Percentiles rank a stretch among this genome's conserved stretches.
Conservation (phyloP, 83 land plant genomes). For the Thuja plicata region DNA sequence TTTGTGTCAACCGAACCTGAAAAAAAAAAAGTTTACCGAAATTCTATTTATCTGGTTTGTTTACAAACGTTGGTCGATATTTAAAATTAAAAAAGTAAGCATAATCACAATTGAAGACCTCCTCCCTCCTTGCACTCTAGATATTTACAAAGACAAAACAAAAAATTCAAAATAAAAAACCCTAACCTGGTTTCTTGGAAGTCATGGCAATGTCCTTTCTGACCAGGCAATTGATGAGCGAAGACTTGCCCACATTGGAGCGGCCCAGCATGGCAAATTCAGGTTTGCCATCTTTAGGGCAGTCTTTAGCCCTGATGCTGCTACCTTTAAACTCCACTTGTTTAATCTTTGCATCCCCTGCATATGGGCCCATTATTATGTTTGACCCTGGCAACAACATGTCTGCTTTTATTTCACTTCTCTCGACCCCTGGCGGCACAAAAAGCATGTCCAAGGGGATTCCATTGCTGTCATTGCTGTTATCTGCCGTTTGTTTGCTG, state of each 20-base stretch:
- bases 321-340: conserved; percentile 87
- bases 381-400: conserved; percentile 84
- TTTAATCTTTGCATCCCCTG: conserved; percentile 68
- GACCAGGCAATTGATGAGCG: conserved; percentile 82
- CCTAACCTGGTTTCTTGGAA: conserved; percentile 93
- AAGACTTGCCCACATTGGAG: conserved; percentile 96
- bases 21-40: no score
- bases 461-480: not conserved
- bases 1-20: no score
- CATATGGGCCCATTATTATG: conserved; percentile 77
- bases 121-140: no score
- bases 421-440: conserved; percentile 70
- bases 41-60: no score
- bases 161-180: not conserved
- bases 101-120: not conserved
- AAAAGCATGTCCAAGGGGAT: conserved; percentile 26
- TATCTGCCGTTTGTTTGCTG: not conserved
- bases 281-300: conserved; percentile 82
- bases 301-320: conserved; percentile 66
- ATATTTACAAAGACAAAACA: not conserved
- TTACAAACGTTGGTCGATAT: no score
- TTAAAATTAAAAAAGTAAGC: not conserved
- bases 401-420: conserved; percentile 43
- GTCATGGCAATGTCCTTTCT: conserved; percentile 88
- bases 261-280: conserved; percentile 95